These are phyloP conservation scores for Aspergillus ochraceoroseus DNA, from an alignment of 2,329 filamentous ascomycete genomes.

Conservation along the genomic window DNA sequence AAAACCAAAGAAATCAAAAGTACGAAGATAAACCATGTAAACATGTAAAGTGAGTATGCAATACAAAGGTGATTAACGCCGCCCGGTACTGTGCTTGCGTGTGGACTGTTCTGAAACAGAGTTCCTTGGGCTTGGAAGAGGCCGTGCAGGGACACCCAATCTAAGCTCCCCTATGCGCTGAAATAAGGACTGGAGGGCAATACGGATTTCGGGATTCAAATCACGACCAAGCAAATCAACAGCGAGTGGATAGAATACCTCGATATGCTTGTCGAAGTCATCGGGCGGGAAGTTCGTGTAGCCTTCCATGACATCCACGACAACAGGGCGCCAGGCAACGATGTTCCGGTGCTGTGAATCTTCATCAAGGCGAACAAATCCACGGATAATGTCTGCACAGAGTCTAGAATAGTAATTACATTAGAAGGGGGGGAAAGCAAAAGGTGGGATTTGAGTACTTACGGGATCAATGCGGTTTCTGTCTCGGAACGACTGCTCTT, in stretches of 20 bases:
- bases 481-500: constrained; percentile 74
- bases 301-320: constrained; percentile 93
- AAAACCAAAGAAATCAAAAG: constrained; percentile 6
- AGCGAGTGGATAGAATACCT: constrained; percentile 78
- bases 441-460: constrained; percentile 29
- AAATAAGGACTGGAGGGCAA: constrained; percentile 71
- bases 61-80: constrained; percentile 14
- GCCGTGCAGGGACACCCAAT: constrained; percentile 45
- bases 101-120: constrained; percentile 33
- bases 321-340: constrained; percentile 91
- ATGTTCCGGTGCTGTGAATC: constrained; percentile 97
- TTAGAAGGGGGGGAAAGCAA: constrained; percentile 18
- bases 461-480: constrained; percentile 83
- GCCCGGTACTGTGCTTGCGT: constrained; percentile 30
- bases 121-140: constrained; percentile 31
- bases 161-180: constrained; percentile 75
- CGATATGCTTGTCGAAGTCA: constrained; percentile 74
- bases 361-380: constrained; percentile 81
- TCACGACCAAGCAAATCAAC: constrained; percentile 81
- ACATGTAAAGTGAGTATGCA: too few species aligned
- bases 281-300: constrained; percentile 76
- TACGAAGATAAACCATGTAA: too few species aligned
- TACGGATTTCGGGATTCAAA: constrained; percentile 70
- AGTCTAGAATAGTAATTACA: constrained; percentile 46
- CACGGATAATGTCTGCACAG: constrained; percentile 86